Conservation (phyloP, 495 filamentous ascomycete genomes). For the Lophiostoma macrostomum region DNA sequence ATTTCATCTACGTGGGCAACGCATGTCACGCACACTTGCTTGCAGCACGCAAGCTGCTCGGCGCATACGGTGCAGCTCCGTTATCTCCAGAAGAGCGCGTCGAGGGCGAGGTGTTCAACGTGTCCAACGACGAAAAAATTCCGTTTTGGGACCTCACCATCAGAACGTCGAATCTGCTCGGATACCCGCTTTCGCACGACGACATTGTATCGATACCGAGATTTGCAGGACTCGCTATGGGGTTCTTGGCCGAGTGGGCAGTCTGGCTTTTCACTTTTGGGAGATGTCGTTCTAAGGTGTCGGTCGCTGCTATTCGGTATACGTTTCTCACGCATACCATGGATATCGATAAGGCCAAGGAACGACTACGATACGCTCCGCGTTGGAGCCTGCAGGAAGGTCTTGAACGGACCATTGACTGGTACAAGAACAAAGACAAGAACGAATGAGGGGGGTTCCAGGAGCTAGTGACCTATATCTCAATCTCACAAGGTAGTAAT, state of each 20-base stretch:
- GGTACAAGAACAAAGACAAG: no score
- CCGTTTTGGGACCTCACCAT: slow-evolving; percentile 94
- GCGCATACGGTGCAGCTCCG: slow-evolving; percentile 47
- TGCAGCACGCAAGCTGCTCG: slow-evolving; percentile 67
- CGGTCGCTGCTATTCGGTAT: slow-evolving; percentile 62
- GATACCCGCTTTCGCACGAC: slow-evolving; percentile 22
- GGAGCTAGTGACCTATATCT: no score
- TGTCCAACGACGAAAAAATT: slow-evolving; percentile 85
- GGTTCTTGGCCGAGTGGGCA: slow-evolving; percentile 66
- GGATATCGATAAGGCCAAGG: slow-evolving; percentile 74
- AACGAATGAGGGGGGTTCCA: no score
- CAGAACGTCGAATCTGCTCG: slow-evolving; percentile 59
- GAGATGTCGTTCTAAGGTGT: slow-evolving; percentile 45
- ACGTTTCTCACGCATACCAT: slow-evolving; percentile 84
- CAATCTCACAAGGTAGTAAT: no score
- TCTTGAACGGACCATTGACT: slow-evolving; percentile 63
- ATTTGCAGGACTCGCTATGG: slow-evolving; percentile 58
- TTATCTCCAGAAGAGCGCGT: slow-evolving; percentile 66
- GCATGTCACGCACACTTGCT: slow-evolving; percentile 70
- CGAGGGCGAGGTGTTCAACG: slow-evolving; percentile 89
- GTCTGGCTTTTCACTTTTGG: slow-evolving; percentile 68
- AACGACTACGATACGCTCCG: slow-evolving; percentile 68
- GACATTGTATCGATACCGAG: slow-evolving; percentile 67
- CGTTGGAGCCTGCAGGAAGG: slow-evolving; percentile 71
- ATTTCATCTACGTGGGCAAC: slow-evolving; percentile 77